A percentile compares a stretch with the other conserved stretches of the same genome.
phyloP scores from a whole-genome alignment of 768 basidiomycete genomes.

The Lactifluus subvellereus region DNA sequence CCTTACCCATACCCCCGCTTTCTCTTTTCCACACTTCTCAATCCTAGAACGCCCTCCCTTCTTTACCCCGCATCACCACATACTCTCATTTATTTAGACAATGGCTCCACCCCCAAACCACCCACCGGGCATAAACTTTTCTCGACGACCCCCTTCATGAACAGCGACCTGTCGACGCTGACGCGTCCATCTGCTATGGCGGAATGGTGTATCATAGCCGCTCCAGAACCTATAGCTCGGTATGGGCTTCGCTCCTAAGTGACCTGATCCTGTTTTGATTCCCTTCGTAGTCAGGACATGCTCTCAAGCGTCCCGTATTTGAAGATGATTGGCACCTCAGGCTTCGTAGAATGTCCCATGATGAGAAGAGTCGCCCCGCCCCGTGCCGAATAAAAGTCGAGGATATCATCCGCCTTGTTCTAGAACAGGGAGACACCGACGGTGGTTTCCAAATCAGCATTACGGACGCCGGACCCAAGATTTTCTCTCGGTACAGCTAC shows the following conservation, averaged over 20 bases:
- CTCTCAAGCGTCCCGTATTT: conserved; percentile 66
- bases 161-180: conserved; percentile 46
- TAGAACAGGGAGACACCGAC: conserved; percentile 98
- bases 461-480: conserved; percentile 93
- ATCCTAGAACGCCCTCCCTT: not conserved
- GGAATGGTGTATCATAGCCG: conserved; percentile 72
- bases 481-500: conserved; percentile 96
- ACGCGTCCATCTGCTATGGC: conserved; percentile 80
- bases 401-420: conserved; percentile 91
- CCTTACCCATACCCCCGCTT: not conserved
- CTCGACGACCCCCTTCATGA: conserved; percentile 48
- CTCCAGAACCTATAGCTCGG: conserved; percentile 83
- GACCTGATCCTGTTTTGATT: conserved; percentile 4
- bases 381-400: conserved; percentile 94
- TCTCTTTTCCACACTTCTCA: not conserved
- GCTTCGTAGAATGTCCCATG: conserved; percentile 82
- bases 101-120: conserved; percentile 67
- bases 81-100: conserved; percentile 1
- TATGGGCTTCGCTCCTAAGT: conserved; percentile 35
- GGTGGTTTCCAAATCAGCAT: conserved; percentile 95
- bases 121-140: conserved; percentile 56
- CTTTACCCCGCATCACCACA: conserved; percentile 7
- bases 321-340: conserved; percentile 70
- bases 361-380: conserved; percentile 70
- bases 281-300: conserved; percentile 23